Percentiles rank a stretch among this genome's conserved stretches.
These are phyloP conservation scores for Alternaria hordeiaustralica DNA, from an alignment of 2,329 filamentous ascomycete genomes.

Conservation along the genomic window DNA sequence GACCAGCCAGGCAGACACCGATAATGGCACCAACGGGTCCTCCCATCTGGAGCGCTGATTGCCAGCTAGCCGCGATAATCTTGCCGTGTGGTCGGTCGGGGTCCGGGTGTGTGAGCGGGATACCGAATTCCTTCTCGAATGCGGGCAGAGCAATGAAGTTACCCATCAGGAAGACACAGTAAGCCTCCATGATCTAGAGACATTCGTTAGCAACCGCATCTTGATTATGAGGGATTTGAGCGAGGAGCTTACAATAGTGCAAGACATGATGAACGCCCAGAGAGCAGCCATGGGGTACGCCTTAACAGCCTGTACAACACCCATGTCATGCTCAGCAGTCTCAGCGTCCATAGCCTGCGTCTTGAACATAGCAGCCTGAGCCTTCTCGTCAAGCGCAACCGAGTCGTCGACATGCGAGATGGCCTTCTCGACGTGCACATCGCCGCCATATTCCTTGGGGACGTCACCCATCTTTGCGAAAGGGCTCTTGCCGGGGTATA, in stretches of 20 bases:
- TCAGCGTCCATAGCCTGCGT: constrained; percentile 65
- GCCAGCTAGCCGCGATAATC: constrained; percentile 62
- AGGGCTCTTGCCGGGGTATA: constrained; percentile 17
- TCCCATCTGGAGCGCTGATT: constrained; percentile 62
- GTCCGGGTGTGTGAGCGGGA: constrained; percentile 24
- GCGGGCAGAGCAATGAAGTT: constrained; percentile 62
- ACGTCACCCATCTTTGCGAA: constrained; percentile 32
- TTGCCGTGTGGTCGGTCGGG: constrained; percentile 6
- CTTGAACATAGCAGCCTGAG: constrained; percentile 54
- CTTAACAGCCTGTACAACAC: constrained; percentile 57
- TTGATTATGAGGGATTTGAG: constrained; percentile 1
- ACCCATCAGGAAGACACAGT: constrained; percentile 67
- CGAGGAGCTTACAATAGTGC: constrained; percentile 56
- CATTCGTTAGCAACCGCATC: constrained; percentile 15
- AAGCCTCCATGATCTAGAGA: constrained; percentile 68
- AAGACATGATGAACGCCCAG: constrained; percentile 64
- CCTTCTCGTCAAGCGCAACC: constrained; percentile 46
- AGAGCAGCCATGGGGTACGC: constrained; percentile 61
- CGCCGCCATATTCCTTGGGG: constrained; percentile 22
- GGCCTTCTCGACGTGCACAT: constrained; percentile 29
- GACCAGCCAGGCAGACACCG: constrained; percentile 65
- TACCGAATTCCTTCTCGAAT: constrained; percentile 59
- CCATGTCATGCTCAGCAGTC: constrained; percentile 60
- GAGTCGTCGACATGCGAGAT: constrained; percentile 26
- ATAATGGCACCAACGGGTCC: constrained; percentile 66